These are phyloP conservation scores for Aspergillus sp. DNA, from an alignment of 2,329 filamentous ascomycete genomes.

Conservation along the genomic window DNA sequence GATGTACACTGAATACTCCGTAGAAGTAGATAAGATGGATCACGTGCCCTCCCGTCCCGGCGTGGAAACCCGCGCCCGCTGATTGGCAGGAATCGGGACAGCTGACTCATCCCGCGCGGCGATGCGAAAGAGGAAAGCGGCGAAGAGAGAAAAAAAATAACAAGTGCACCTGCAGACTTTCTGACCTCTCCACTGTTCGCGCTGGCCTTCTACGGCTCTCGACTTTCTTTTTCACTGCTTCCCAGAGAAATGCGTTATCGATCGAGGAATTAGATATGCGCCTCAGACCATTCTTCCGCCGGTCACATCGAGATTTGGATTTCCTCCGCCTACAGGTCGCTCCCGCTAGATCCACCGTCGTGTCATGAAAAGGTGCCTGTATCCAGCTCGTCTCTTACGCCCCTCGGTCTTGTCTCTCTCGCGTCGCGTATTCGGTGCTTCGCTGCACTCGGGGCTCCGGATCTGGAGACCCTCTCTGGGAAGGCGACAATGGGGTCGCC, in stretches of 20 bases:
- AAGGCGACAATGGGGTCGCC: conserved; percentile 23
- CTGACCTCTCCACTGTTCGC: neutral
- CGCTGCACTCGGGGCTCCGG: conserved; percentile 7
- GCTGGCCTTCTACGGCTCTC: neutral
- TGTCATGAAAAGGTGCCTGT: conserved; percentile 45
- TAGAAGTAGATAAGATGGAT: neutral
- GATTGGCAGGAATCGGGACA: neutral
- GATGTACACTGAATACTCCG: too few relatives aligned
- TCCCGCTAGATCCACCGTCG: conserved; percentile 27
- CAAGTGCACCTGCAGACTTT: neutral
- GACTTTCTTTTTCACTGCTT: neutral
- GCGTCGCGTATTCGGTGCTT: conserved; percentile 5
- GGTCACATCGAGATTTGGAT: conserved; percentile 29
- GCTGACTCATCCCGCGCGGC: conserved; percentile 1
- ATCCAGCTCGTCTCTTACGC: conserved; percentile 32
- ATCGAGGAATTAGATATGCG: conserved; percentile 29
- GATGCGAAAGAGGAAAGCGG: neutral
- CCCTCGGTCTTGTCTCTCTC: conserved; percentile 10
- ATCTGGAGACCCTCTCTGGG: conserved; percentile 8
- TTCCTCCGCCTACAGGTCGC: conserved; percentile 25
- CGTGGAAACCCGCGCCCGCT: neutral
- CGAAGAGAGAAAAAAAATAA: neutral
- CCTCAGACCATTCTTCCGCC: conserved; percentile 21
- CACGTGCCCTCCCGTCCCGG: neutral
- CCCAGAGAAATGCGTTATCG: conserved; percentile 7